phyloP scores from a whole-genome alignment of 1,284 basidiomycete species.

The Sanghuangporus sanghuang region DNA sequence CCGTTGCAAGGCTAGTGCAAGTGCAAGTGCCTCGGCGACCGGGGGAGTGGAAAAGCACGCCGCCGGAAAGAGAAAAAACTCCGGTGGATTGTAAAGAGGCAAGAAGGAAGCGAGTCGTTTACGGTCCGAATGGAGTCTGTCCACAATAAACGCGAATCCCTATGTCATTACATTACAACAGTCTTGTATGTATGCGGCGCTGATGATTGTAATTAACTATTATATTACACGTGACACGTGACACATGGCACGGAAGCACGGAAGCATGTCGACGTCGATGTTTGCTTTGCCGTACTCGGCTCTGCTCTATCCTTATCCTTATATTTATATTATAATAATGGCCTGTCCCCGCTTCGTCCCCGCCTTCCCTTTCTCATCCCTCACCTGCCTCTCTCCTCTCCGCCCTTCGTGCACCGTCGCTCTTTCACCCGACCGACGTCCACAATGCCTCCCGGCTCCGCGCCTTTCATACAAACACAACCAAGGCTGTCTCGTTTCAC shows the following conservation, averaged over 20 bases:
- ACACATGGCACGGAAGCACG: neutral
- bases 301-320: neutral
- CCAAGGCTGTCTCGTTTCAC: constrained; percentile 45
- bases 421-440: neutral
- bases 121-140: too few species aligned
- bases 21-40: too few species aligned
- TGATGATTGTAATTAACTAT: too few species aligned
- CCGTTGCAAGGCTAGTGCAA: too few species aligned
- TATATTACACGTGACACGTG: neutral
- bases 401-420: neutral
- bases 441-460: neutral
- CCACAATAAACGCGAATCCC: neutral
- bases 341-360: neutral
- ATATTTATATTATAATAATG: neutral
- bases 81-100: neutral
- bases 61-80: too few species aligned
- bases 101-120: neutral
- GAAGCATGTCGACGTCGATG: too few species aligned
- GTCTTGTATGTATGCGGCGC: too few species aligned
- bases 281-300: neutral
- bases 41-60: too few species aligned
- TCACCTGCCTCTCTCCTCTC: neutral
- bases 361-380: neutral
- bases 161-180: too few species aligned
- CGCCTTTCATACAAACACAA: constrained; percentile 25